phyloP scores from a whole-genome alignment of 129 eudicot species.

The Cynara cardunculus region DNA sequence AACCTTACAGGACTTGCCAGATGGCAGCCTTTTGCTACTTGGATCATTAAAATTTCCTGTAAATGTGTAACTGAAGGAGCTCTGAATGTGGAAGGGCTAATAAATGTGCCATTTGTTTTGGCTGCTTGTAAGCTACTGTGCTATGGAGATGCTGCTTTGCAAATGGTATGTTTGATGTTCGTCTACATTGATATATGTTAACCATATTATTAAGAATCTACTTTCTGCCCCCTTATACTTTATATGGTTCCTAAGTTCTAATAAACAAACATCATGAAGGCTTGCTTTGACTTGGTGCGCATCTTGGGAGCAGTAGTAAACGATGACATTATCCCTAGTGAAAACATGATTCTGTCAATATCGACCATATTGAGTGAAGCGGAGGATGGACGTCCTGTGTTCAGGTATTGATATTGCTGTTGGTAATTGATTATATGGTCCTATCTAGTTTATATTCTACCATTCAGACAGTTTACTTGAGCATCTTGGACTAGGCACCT shows the following conservation, averaged over 20 bases:
- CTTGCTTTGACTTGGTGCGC: conserved; percentile 83
- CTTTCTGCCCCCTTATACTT: background rate
- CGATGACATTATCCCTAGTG: conserved; percentile 61
- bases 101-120: conserved; percentile 60
- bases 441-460: background rate
- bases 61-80: conserved; percentile 90
- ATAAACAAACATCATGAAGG: conserved; percentile 47
- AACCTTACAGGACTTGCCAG: conserved; percentile 72
- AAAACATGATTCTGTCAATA: conserved; percentile 58
- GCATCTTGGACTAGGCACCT: background rate
- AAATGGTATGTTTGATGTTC: conserved; percentile 61
- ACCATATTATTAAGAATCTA: conserved; percentile 1
- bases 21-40: conserved; percentile 82
- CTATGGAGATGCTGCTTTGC: conserved; percentile 77
- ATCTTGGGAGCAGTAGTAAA: conserved; percentile 57
- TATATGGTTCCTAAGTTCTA: conserved; percentile 20
- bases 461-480: conserved; percentile 9
- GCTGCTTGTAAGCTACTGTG: conserved; percentile 70
- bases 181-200: conserved; percentile 13
- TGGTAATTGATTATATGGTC: conserved; percentile 12
- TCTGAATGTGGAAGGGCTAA: conserved; percentile 79
- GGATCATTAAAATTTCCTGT: conserved; percentile 65
- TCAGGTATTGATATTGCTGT: conserved; percentile 49
- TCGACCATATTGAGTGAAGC: conserved; percentile 57
- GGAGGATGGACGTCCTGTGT: conserved; percentile 48